A percentile compares a stretch with the other conserved stretches of the same genome.
phyloP scores from a whole-genome alignment of 2,329 filamentous ascomycete genomes.

The Karstenula rhodostoma region DNA sequence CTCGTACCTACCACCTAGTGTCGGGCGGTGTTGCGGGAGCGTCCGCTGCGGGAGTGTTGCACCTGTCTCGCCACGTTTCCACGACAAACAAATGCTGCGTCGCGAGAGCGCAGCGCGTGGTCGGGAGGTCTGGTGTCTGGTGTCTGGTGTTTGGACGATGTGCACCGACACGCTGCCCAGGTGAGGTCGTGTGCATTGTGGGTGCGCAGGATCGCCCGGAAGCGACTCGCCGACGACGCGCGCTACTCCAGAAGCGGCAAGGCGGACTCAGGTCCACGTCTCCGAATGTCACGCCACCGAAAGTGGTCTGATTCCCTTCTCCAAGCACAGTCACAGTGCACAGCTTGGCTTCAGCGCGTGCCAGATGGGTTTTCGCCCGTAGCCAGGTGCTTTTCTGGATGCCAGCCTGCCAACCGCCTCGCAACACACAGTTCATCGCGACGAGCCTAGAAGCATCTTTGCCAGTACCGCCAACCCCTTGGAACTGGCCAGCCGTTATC shows the following conservation, averaged over 20 bases:
- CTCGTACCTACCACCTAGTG: too few species aligned
- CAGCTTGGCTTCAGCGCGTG: slow-evolving; percentile 26
- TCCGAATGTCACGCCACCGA: slow-evolving; percentile 44
- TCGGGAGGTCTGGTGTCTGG: too few species aligned
- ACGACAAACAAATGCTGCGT: background rate
- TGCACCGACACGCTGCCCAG: background rate
- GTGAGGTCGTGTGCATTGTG: background rate
- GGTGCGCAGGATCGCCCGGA: background rate
- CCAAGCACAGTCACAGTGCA: slow-evolving; percentile 15
- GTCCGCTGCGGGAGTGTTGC: background rate
- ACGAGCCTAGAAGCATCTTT: slow-evolving; percentile 13
- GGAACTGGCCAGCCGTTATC: slow-evolving; percentile 1
- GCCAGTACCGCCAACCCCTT: background rate
- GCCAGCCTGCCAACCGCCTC: background rate
- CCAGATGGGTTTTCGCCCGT: slow-evolving; percentile 16
- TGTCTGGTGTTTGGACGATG: too few species aligned
- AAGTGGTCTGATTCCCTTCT: slow-evolving; percentile 41
- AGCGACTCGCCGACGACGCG: background rate
- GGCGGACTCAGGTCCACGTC: slow-evolving; percentile 13
- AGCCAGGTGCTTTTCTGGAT: slow-evolving; percentile 5
- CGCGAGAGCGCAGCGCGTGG: too few species aligned
- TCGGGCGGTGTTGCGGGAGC: background rate
- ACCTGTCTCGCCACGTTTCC: background rate
- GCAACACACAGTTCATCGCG: slow-evolving; percentile 18
- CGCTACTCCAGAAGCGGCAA: slow-evolving; percentile 10